Evolutionary conservation across 495 filamentous ascomycete genomes (phyloP), one percentile per base, ranked within the genome.

Genomic region (Aspergillus cristatus): DNA sequence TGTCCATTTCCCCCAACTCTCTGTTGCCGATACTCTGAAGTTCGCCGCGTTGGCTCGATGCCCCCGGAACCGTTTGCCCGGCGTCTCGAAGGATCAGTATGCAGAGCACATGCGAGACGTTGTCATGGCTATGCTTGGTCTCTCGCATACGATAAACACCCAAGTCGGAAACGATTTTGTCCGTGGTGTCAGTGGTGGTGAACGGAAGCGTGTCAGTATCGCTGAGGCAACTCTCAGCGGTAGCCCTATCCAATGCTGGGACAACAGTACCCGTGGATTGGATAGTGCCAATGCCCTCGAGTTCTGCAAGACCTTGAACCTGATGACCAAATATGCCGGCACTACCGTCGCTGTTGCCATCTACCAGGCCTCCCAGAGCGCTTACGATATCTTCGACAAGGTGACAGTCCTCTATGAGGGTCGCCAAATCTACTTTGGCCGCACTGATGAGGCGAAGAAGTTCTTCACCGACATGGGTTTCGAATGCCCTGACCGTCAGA

Each of bases 281-380:
- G 87, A 94, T 50, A 83, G 83, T 32, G 82, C 79, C 14, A 93
- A 87, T 7, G 87, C 87, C 1, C 70, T 94, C 36, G 82, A 88
- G 38, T 70, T 69, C 53, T 68, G 73, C 48, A 84, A 82, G 52
- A 84, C 82, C 1, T 63, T 91, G 39, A 75, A 83, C 14, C 63
- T 86, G 39, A 76, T 86, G 60, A 82, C 85, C 14, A 79, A 86
- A 50, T 73, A 87, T 39, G 79, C 84, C 55, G 74, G 83, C 47
- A 81, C 77, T 0, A 82, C 78, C 14, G 86, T 82, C 10, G 84
- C 87, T 28, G 85, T 88, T 10, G 84, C 83, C 3, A 73, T 91
- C 13, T 93, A 90, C 59, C 86, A 93, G 58, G 86, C 86, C 1
- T 82, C 77, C 7, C 85, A 94, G 57, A 83, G 76, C 48, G 93